A percentile compares a stretch with the other conserved stretches of the same genome.
Evolutionary conservation across 345 rosid genomes (phyloP).

Genomic region (Citrus australasica): DNA sequence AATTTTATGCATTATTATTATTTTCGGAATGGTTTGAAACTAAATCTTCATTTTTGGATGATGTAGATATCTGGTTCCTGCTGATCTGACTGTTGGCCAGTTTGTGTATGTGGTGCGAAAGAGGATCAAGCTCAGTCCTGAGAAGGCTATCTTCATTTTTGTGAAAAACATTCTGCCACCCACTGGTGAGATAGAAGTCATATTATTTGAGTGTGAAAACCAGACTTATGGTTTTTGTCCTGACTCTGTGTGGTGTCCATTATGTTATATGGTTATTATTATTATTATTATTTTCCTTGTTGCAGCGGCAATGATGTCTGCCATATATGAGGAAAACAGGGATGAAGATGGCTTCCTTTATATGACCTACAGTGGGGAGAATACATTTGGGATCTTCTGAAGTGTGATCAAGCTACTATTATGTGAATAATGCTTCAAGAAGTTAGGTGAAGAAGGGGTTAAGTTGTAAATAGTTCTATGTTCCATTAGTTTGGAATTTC

Average conservation of each 20-base stretch:
- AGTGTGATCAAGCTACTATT: slow-evolving; percentile 1
- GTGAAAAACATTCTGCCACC: slow-evolving; percentile 73
- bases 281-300: neutral
- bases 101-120: slow-evolving; percentile 83
- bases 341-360: slow-evolving; percentile 97
- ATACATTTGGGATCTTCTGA: slow-evolving; percentile 71
- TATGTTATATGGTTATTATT: neutral
- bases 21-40: neutral
- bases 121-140: slow-evolving; percentile 86
- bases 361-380: slow-evolving; percentile 98
- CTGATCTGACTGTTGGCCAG: slow-evolving; percentile 84
- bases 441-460: neutral
- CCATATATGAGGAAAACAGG: slow-evolving; percentile 90
- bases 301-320: slow-evolving; percentile 93
- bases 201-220: neutral
- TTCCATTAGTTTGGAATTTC: slow-evolving; percentile 6
- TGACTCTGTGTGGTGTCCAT: neutral
- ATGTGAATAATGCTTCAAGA: slow-evolving; percentile 16
- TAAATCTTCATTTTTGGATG: neutral
- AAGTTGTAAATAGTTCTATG: slow-evolving; percentile 32
- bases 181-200: slow-evolving; percentile 45
- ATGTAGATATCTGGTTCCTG: slow-evolving; percentile 73
- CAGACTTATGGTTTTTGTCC: neutral
- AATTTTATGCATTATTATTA: neutral
- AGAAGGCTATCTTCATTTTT: slow-evolving; percentile 80